Evolutionary conservation across 192 early-diverging fungal genomes (phyloP).

Genomic region (Backusella parvicylindrica): DNA sequence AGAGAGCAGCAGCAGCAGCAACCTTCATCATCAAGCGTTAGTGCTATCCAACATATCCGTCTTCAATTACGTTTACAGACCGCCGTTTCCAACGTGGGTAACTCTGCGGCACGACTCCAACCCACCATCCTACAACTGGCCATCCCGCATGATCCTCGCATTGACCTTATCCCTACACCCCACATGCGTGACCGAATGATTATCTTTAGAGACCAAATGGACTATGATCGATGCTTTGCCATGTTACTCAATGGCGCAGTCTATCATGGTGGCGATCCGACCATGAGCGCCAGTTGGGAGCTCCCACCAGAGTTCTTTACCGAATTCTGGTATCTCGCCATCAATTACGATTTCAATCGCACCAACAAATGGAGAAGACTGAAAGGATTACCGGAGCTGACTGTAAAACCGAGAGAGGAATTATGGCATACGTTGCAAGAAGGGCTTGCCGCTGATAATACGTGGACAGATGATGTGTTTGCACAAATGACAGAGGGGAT

Average conservation of each 20-base stretch:
- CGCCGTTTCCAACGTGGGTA: slow-evolving; percentile 1
- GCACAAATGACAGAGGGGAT: neutral
- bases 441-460: neutral
- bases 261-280: slow-evolving; percentile 35
- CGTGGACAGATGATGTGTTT: slow-evolving; percentile 5
- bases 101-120: slow-evolving; percentile 21
- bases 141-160: slow-evolving; percentile 36
- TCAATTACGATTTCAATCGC: slow-evolving; percentile 22
- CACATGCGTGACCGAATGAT: slow-evolving; percentile 41
- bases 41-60: slow-evolving; percentile 27
- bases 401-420: neutral
- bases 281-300: slow-evolving; percentile 29
- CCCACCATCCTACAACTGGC: slow-evolving; percentile 29
- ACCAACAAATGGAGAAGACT: slow-evolving; percentile 32
- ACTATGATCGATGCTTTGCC: slow-evolving; percentile 32
- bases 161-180: slow-evolving; percentile 29
- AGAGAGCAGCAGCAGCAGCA: neutral
- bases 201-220: slow-evolving; percentile 30
- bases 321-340: slow-evolving; percentile 25
- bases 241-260: slow-evolving; percentile 24
- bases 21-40: neutral
- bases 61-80: slow-evolving; percentile 28
- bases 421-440: neutral
- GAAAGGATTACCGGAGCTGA: slow-evolving; percentile 21
- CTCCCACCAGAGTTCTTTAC: slow-evolving; percentile 24